Evolutionary conservation across 352 stramenopile species (phyloP).

Genomic region (Globisporangium okanoganense): DNA sequence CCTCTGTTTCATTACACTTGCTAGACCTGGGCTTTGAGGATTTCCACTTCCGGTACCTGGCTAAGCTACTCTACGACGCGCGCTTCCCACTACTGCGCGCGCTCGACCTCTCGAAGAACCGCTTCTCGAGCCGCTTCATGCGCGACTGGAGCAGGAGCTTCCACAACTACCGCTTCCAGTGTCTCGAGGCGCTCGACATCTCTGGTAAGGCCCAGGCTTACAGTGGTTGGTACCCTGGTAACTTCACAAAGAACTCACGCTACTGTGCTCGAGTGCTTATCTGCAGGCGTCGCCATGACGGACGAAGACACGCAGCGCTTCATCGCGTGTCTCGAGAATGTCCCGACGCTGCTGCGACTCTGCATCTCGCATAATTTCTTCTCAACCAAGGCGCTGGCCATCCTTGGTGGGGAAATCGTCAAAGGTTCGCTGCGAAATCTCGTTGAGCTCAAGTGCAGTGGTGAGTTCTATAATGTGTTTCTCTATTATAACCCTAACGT

Average conservation of each 20-base stretch:
- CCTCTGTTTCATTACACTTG: no score
- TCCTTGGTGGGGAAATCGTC: slow-evolving; percentile 26
- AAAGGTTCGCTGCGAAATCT: slow-evolving; percentile 18
- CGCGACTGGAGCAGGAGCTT: slow-evolving; percentile 54
- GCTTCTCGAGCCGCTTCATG: slow-evolving; percentile 62
- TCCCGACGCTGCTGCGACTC: slow-evolving; percentile 27
- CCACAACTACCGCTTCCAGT: slow-evolving; percentile 33
- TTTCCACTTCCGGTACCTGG: slow-evolving; percentile 39
- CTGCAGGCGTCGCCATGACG: slow-evolving; percentile 37
- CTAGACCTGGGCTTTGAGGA: slow-evolving; percentile 40
- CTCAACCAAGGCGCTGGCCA: slow-evolving; percentile 23
- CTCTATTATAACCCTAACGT: no score
- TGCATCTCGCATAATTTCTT: slow-evolving; percentile 46
- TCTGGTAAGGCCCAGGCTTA: slow-evolving; percentile 23
- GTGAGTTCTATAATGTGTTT: slow-evolving; percentile 7
- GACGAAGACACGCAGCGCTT: slow-evolving; percentile 57
- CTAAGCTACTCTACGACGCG: slow-evolving; percentile 40
- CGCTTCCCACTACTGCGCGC: slow-evolving; percentile 31
- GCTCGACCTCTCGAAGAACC: slow-evolving; percentile 33
- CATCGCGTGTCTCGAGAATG: slow-evolving; percentile 32
- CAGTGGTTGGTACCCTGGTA: no score
- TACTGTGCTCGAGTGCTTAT: not conserved
- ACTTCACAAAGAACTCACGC: not conserved
- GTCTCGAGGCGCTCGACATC: slow-evolving; percentile 35
- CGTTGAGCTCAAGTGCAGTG: slow-evolving; percentile 33